phyloP scores from a whole-genome alignment of 768 basidiomycete species.

The Omphalotus guepiniiformis region DNA sequence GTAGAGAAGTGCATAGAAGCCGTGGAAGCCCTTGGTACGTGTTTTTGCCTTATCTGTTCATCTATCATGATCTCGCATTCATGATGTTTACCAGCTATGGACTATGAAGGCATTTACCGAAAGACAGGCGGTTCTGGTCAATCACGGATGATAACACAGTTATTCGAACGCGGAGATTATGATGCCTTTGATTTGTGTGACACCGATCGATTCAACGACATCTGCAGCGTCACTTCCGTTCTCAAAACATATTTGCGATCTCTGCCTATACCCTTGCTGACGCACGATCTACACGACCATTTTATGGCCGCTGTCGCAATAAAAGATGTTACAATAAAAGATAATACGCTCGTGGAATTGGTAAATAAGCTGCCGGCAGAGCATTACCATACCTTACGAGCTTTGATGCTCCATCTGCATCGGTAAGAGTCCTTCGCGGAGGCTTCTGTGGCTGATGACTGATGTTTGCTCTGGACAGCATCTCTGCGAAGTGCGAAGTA shows the following conservation, averaged over 20 bases:
- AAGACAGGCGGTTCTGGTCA: conserved; percentile 94
- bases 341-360: conserved; percentile 57
- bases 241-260: conserved; percentile 94
- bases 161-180: conserved; percentile 94
- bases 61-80: background rate
- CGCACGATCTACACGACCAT: conserved; percentile 86
- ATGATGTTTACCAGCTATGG: conserved; percentile 4
- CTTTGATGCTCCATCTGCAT: conserved; percentile 84
- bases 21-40: conserved; percentile 80
- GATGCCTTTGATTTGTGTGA: conserved; percentile 84
- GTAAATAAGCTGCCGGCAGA: conserved; percentile 77
- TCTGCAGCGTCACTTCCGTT: conserved; percentile 94
- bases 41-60: background rate
- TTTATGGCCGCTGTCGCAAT: conserved; percentile 77
- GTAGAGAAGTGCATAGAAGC: conserved; percentile 96
- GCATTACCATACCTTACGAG: conserved; percentile 81
- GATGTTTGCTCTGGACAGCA: conserved; percentile 32
- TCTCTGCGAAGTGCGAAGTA: conserved; percentile 62
- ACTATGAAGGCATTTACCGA: conserved; percentile 95
- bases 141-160: conserved; percentile 87
- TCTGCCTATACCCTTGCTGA: conserved; percentile 88
- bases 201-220: conserved; percentile 90
- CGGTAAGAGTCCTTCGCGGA: conserved; percentile 43
- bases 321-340: conserved; percentile 58
- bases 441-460: conserved; percentile 4